Conservation (phyloP, 768 basidiomycete genomes). For the Rhodotorula paludigena region DNA sequence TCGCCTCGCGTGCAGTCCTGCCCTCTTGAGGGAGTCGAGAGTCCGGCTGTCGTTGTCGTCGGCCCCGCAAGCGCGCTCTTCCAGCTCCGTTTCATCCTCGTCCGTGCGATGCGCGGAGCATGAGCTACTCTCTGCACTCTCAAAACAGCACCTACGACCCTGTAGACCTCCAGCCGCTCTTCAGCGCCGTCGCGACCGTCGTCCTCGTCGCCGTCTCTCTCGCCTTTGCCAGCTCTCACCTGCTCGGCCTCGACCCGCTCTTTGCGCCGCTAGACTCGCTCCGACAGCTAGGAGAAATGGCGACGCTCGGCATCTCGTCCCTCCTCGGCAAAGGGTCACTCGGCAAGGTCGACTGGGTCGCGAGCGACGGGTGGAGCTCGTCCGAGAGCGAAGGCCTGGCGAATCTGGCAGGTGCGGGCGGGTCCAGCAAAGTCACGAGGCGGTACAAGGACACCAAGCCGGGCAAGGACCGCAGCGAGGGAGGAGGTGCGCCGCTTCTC, state of each 20-base stretch:
- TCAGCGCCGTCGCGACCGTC: neutral
- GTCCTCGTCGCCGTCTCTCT: neutral
- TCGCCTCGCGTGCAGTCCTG: no score
- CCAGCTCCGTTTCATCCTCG: neutral
- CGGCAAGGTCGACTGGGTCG: constrained; percentile 4
- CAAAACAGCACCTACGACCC: neutral
- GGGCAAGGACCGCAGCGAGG: neutral
- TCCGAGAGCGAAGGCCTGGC: neutral
- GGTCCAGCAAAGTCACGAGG: constrained; percentile 11
- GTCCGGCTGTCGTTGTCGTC: no score
- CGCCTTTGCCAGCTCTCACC: neutral
- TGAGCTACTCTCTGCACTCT: constrained; percentile 2
- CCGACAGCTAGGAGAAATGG: constrained; percentile 3
- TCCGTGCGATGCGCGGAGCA: constrained; percentile 10
- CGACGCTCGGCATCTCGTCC: neutral
- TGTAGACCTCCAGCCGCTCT: constrained; percentile 24
- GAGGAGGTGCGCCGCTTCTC: constrained; percentile 2
- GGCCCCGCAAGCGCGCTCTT: no score
- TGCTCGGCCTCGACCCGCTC: neutral
- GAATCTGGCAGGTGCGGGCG: neutral
- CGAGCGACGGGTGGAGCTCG: neutral
- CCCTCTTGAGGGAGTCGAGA: no score
- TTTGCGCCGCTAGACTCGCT: neutral
- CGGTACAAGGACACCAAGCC: constrained; percentile 10
- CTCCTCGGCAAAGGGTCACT: constrained; percentile 8